Evolutionary conservation across 1,284 basidiomycete species (phyloP).

Genomic region (Mycena citricolor): DNA sequence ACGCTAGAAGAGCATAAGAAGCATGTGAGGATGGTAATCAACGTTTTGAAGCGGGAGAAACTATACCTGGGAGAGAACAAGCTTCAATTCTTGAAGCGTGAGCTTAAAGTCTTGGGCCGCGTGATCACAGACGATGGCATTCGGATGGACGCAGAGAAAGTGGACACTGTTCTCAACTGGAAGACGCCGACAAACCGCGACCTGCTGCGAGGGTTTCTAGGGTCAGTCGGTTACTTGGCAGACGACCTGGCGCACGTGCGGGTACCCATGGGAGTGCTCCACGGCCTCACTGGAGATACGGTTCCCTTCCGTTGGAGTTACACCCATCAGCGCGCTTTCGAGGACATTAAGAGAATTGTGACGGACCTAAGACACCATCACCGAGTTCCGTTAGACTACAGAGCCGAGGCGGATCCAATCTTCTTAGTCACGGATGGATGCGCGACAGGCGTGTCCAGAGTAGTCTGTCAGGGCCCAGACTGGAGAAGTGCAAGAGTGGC

Average conservation of each 20-base stretch:
- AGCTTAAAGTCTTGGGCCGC: constrained; percentile 33
- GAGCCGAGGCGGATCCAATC: constrained; percentile 16
- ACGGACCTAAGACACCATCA: constrained; percentile 19
- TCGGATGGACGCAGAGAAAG: constrained; percentile 32
- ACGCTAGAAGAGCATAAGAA: constrained; percentile 24
- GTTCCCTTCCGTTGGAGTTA: constrained; percentile 25
- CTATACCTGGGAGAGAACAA: constrained; percentile 26
- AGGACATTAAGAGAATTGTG: constrained; percentile 24
- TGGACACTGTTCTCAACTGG: constrained; percentile 31
- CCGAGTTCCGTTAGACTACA: constrained; percentile 24
- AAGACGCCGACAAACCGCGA: constrained; percentile 22
- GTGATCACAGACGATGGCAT: constrained; percentile 32
- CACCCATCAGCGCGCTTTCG: constrained; percentile 28
- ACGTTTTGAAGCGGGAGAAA: constrained; percentile 24
- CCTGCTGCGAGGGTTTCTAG: constrained; percentile 21
- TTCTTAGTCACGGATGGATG: constrained; percentile 25
- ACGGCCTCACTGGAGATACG: constrained; percentile 17
- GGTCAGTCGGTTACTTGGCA: constrained; percentile 24
- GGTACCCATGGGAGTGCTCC: constrained; percentile 25
- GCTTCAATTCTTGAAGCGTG: constrained; percentile 26
- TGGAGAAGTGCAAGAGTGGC: constrained; percentile 16
- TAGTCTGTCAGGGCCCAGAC: constrained; percentile 14
- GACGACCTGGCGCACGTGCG: constrained; percentile 17
- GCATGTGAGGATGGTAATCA: constrained; percentile 28
- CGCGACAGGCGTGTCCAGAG: constrained; percentile 14